Base-by-base conservation (phyloP, 257 asterid species). In the Rauvolfia tetraphylla region DNA sequence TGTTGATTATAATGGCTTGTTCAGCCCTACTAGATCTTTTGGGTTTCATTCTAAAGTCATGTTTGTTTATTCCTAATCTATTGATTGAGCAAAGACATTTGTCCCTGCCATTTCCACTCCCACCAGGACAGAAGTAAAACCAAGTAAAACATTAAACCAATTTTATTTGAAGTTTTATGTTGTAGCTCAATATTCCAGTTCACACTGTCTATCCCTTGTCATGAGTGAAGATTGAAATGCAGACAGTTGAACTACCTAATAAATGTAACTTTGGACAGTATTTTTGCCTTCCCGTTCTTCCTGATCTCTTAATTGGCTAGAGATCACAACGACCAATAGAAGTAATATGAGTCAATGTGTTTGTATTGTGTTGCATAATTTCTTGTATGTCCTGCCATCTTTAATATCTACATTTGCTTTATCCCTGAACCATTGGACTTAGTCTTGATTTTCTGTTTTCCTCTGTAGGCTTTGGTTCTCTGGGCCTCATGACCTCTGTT, bases 401-500 rank as follows among this genome's bases (percentile, higher is more conserved):
- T n/a, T 75, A 53, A 15, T n/a, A 36, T 67, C 67, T 1, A 2
- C 20, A 14, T 38, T 67, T 67, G 49, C 22, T 67, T 61, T 67
- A 38, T 38, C 20, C 0, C 29, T 36, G 1, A 15, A 46, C 68
- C 41, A 49, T 20, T 42, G 15, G 38, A 38, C 71, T 74, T 23
- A 27, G n/a, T 25, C 53, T 31, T 46, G 41, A 58, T 63, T 14
- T 59, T 63, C 33, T 48, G 31, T 76, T 72, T 69, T 51, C 54
- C 29, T 74, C 15, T 85, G 81, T 88, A 93, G 98, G 98, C 51
- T 93, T 91, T 82, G 98, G 98, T 72, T 93, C 98, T 76, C 88
- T 93, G 41, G 98, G 98, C 72, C 96, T 93, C 82, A 93, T 93
- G 98, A 80, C 97, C 1, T 93, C 97, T 74, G 89, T 93, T 79